These are phyloP conservation scores for Monascus purpureus DNA, from an alignment of 495 filamentous ascomycete genomes.

Conservation along the genomic window DNA sequence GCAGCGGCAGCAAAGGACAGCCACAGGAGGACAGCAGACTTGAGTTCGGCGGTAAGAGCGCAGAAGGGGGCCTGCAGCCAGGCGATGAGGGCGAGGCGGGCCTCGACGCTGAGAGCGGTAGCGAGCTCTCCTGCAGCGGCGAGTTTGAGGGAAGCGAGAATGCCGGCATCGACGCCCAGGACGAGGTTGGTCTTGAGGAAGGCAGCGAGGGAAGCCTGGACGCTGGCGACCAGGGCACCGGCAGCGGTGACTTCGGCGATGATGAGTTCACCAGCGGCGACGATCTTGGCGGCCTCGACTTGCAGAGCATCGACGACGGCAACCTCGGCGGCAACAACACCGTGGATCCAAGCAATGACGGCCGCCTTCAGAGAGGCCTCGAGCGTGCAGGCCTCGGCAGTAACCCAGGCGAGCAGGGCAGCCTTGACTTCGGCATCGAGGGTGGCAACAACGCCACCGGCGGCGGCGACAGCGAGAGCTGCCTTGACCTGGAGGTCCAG, in stretches of 20 bases:
- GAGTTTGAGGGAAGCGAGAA: slow-evolving; percentile 17
- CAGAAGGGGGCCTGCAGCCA: slow-evolving; percentile 24
- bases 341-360: slow-evolving; percentile 22
- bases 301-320: slow-evolving; percentile 13
- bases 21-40: slow-evolving; percentile 29
- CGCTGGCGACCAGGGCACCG: slow-evolving; percentile 14
- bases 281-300: not conserved
- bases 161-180: slow-evolving; percentile 14
- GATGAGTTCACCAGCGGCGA: slow-evolving; percentile 16
- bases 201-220: slow-evolving; percentile 19
- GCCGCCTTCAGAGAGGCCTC: slow-evolving; percentile 16
- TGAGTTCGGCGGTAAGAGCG: slow-evolving; percentile 25
- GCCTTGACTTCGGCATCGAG: slow-evolving; percentile 20
- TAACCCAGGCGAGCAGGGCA: slow-evolving; percentile 19
- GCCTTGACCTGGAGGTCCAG: slow-evolving; percentile 19
- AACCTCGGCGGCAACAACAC: slow-evolving; percentile 15
- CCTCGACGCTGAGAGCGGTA: slow-evolving; percentile 12
- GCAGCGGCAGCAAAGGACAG: slow-evolving; percentile 17
- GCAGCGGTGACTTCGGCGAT: slow-evolving; percentile 24
- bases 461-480: slow-evolving; percentile 23
- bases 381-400: slow-evolving; percentile 15
- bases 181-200: slow-evolving; percentile 20
- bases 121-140: slow-evolving; percentile 22
- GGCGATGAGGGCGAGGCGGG: slow-evolving; percentile 18
- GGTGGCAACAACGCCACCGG: slow-evolving; percentile 21